Base-by-base conservation (phyloP, 129 eudicot species). In the Flaveria linearis region DNA sequence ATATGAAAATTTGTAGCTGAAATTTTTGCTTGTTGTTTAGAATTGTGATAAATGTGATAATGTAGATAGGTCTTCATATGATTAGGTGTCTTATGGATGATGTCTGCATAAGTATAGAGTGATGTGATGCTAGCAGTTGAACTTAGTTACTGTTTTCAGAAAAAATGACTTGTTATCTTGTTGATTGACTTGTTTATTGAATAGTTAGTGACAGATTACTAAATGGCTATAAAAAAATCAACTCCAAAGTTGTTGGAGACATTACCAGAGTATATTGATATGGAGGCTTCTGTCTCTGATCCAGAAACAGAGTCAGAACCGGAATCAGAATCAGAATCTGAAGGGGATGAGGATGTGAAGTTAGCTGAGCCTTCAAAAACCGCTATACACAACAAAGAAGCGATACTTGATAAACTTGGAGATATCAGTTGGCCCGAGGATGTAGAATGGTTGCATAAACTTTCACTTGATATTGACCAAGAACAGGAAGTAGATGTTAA, bases 401-500 rank as follows among this genome's bases (percentile, higher is more conserved):
- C 88, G 47, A 74, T 91, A 73, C 84, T 84, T 23, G 97, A 91
- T 71, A 91, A 84, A 72, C 89, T 91, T 57, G 85, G 53, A 8
- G 97, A 91, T 41, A 80, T 91, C 57, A 82, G 85, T 74, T 91
- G 91, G 97, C 93, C 97, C 10, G 83, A 81, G 56, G 80, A 86
- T 72, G 83, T 88, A 15, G 89, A 88, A 10, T 91, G 93, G 97
- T 76, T 70, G 20, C 93, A 91, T 65, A 88, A 83, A 72, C 93
- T 91, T 61, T 72, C 89, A 9, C 20, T 93, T 43, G 87, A 86
- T 60, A 82, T 83, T 28, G 68, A 79, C 43, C 88, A 83, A 76
- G 91, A 87, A 71, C 84, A 85, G 81, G 87, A 81, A 57, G 91
- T 90, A 53, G 96, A 90, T 8, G 97, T 90, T 55, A 93, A 93